Conservation (phyloP, 345 rosid species). For the Citrus australasica region DNA sequence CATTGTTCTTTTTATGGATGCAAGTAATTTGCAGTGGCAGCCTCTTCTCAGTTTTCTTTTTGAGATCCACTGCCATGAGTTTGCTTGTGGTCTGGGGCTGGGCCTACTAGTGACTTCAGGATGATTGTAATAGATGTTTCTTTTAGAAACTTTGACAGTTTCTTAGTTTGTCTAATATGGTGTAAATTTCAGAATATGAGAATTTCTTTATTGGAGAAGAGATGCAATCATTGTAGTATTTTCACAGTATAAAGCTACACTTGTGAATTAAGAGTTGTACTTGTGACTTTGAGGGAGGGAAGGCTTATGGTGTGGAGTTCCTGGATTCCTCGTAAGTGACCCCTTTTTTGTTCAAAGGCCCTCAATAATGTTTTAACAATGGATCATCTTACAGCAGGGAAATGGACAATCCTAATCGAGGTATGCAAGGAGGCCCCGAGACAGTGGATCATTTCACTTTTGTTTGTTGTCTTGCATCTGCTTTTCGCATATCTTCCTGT, state of each 20-base stretch:
- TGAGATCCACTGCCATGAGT: not conserved
- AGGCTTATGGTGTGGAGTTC: slow-evolving; percentile 26
- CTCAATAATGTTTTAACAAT: slow-evolving; percentile 36
- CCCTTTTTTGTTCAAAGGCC: slow-evolving; percentile 31
- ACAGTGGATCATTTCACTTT: slow-evolving; percentile 41
- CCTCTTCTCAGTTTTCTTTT: not conserved
- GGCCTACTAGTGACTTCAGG: not conserved
- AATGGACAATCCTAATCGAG: slow-evolving; percentile 41
- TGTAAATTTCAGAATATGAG: not conserved
- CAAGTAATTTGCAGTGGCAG: not conserved
- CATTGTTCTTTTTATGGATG: not conserved
- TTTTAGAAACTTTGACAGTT: not conserved
- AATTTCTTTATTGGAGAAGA: slow-evolving; percentile 2
- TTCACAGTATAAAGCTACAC: not conserved
- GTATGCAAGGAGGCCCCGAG: slow-evolving; percentile 51
- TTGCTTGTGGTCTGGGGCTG: not conserved
- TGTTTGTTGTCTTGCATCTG: slow-evolving; percentile 26
- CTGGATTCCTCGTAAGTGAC: slow-evolving; percentile 34
- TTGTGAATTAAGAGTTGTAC: slow-evolving; percentile 19
- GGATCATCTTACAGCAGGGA: slow-evolving; percentile 69
- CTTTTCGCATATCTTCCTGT: slow-evolving; percentile 42
- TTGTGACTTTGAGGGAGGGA: slow-evolving; percentile 24
- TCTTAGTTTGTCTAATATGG: not conserved
- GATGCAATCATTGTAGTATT: not conserved
- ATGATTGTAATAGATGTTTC: not conserved